Percentiles rank a stretch among this genome's conserved stretches.
phyloP scores from a whole-genome alignment of 2,329 filamentous ascomycete genomes.

The Rhinocladiella similis region DNA sequence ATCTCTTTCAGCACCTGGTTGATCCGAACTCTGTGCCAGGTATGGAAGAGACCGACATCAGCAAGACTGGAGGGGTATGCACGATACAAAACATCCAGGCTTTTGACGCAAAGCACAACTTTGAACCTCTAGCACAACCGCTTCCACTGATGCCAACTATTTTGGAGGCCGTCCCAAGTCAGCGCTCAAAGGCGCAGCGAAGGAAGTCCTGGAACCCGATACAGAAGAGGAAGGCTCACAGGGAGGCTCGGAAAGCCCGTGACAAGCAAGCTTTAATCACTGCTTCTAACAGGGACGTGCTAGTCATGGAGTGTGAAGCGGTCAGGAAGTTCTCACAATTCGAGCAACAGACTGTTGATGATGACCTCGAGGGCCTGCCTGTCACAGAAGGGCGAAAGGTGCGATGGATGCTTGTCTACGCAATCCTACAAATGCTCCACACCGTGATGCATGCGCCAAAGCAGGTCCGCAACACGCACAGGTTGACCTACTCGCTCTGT shows the following conservation, averaged over 20 bases:
- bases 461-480: constrained; percentile 60
- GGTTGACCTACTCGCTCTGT: constrained; percentile 61
- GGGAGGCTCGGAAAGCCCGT: constrained; percentile 19
- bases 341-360: constrained; percentile 61
- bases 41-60: constrained; percentile 53
- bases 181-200: constrained; percentile 12
- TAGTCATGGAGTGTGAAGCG: constrained; percentile 48
- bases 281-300: constrained; percentile 27
- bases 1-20: constrained; percentile 69
- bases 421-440: constrained; percentile 69
- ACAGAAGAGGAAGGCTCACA: constrained; percentile 22
- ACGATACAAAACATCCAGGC: constrained; percentile 66
- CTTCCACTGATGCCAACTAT: constrained; percentile 63
- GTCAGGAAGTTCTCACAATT: constrained; percentile 70
- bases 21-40: constrained; percentile 46
- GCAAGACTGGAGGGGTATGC: constrained; percentile 65
- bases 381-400: constrained; percentile 71
- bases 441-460: constrained; percentile 62
- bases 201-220: constrained; percentile 29
- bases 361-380: constrained; percentile 59
- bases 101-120: constrained; percentile 65
- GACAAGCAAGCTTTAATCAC: constrained; percentile 25
- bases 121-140: constrained; percentile 61
- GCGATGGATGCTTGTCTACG: constrained; percentile 75
- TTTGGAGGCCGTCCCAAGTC: constrained; percentile 1